Base-by-base conservation (phyloP, 768 basidiomycete species). In the Hirschioporus abietinus region DNA sequence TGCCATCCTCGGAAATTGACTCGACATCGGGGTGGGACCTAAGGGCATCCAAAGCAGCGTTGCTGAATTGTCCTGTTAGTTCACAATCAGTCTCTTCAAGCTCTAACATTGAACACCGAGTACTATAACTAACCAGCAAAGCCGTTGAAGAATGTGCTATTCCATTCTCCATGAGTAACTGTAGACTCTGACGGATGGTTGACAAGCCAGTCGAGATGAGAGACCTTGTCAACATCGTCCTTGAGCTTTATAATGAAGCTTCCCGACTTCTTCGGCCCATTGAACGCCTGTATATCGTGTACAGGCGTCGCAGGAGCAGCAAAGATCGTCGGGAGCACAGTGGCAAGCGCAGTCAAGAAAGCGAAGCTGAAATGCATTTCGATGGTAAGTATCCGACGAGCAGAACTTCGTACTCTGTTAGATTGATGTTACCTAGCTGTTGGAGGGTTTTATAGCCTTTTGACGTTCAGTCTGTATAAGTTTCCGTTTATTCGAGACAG, bases 1-100 rank as follows among this genome's bases (percentile, higher is more conserved):
- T 66, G 30, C 75, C 77, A 63, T 78, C 77, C 60, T 78, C 74
- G 20, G 70, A 63, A 57, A 78, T 71, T 34, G 65, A 68, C 58
- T 72, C 72, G 23, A 78, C 74, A 30, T 74, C 73, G 7, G 66
- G 68, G 35, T 67, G 73, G 1, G 74, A 70, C 23, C 74, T 71
- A 23, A 78, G 70, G 3, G 67, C 25, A 27, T 73, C 70, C 35
- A 78, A 69, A 10, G 72, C 67, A 23, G 67, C 71, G 0, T 69
- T 70, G 58, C 27, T 26, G 58, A 74, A 68, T 8, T 26, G 60
- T 23, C 72, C 72, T 72, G 25, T n/a, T n/a, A 30, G 8, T 3
- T 30, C 30, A 3, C 30, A 30, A 8, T 8, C 23, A 34, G 20
- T 1, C 20, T 24, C 23, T 15, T 12, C 4, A n/a, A 59, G 1